Evolutionary conservation across 164 flowering plant species (phyloP).

Genomic region (Tetracentron sinense): DNA sequence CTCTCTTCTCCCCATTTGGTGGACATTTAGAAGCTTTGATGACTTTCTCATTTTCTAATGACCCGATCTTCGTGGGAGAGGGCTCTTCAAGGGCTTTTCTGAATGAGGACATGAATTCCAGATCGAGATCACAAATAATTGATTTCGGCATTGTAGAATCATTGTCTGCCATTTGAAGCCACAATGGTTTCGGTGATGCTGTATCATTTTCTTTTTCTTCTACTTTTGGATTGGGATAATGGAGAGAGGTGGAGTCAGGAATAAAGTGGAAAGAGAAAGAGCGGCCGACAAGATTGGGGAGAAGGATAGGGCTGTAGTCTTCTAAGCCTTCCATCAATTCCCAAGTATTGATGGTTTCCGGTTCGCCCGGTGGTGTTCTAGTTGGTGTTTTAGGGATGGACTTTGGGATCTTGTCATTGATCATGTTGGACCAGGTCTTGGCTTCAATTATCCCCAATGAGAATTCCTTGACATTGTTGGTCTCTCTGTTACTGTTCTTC

Average conservation of each 20-base stretch:
- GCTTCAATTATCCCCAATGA: slow-evolving; percentile 48
- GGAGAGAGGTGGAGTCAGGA: slow-evolving; percentile 12
- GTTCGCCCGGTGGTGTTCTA: slow-evolving; percentile 59
- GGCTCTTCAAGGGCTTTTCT: slow-evolving; percentile 50
- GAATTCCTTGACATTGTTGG: slow-evolving; percentile 22
- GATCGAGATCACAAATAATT: slow-evolving; percentile 47
- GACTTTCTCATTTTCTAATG: slow-evolving; percentile 9
- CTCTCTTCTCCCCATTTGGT: slow-evolving; percentile 38
- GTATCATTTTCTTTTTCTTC: slow-evolving; percentile 8
- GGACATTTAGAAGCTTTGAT: slow-evolving; percentile 8
- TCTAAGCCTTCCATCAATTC: slow-evolving; percentile 75
- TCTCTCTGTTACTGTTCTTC: neutral
- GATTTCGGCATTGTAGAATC: slow-evolving; percentile 17
- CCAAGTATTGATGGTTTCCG: slow-evolving; percentile 64
- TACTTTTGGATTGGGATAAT: slow-evolving; percentile 14
- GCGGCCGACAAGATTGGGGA: slow-evolving; percentile 16
- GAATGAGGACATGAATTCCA: slow-evolving; percentile 53
- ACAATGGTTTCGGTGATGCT: slow-evolving; percentile 22
- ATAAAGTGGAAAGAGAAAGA: neutral
- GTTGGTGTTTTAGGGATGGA: slow-evolving; percentile 40
- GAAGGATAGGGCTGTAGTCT: slow-evolving; percentile 36
- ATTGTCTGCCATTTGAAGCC: slow-evolving; percentile 30
- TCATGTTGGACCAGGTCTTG: slow-evolving; percentile 73
- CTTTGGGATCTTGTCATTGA: slow-evolving; percentile 54
- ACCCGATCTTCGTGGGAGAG: slow-evolving; percentile 31